Evolutionary conservation across 2,329 filamentous ascomycete species (phyloP).

Genomic region (Emmonsiellopsis sp.): DNA sequence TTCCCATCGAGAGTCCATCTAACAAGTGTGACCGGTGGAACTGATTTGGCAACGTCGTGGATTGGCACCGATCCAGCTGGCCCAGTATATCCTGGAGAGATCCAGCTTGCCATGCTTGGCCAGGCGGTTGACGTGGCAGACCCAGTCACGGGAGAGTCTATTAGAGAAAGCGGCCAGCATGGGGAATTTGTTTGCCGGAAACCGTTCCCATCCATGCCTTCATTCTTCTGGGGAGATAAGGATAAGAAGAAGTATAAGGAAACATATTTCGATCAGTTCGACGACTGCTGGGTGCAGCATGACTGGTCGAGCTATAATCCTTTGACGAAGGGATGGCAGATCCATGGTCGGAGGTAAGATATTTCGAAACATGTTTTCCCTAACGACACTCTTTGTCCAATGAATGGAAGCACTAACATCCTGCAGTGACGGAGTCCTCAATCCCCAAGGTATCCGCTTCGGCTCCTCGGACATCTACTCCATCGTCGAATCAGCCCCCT

Average conservation of each 20-base stretch:
- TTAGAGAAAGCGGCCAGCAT: conserved; percentile 23
- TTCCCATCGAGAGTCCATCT: conserved; percentile 31
- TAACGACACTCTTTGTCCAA: not conserved
- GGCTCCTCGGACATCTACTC: conserved; percentile 39
- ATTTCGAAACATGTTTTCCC: not conserved
- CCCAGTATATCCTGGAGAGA: conserved; percentile 36
- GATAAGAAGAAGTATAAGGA: conserved; percentile 31
- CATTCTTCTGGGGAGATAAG: conserved; percentile 37
- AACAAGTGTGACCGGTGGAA: conserved; percentile 37
- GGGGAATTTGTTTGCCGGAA: conserved; percentile 39
- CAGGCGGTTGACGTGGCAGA: conserved; percentile 39
- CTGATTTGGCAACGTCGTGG: conserved; percentile 37
- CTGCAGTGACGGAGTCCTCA: conserved; percentile 36
- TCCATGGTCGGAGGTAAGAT: not conserved
- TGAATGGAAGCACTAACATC: no score
- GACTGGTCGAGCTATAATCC: conserved; percentile 37
- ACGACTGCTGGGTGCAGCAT: conserved; percentile 35
- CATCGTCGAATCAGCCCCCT: conserved; percentile 34
- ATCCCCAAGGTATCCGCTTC: conserved; percentile 40
- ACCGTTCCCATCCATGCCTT: conserved; percentile 39
- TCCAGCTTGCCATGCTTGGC: conserved; percentile 37
- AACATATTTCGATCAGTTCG: conserved; percentile 38
- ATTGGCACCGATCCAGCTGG: conserved; percentile 33
- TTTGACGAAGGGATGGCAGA: conserved; percentile 27
- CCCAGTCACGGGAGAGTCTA: conserved; percentile 25